Evolutionary conservation across 1,284 basidiomycete genomes (phyloP), one percentile per base, ranked within the genome.

Genomic region (Cryptococcus sp.): DNA sequence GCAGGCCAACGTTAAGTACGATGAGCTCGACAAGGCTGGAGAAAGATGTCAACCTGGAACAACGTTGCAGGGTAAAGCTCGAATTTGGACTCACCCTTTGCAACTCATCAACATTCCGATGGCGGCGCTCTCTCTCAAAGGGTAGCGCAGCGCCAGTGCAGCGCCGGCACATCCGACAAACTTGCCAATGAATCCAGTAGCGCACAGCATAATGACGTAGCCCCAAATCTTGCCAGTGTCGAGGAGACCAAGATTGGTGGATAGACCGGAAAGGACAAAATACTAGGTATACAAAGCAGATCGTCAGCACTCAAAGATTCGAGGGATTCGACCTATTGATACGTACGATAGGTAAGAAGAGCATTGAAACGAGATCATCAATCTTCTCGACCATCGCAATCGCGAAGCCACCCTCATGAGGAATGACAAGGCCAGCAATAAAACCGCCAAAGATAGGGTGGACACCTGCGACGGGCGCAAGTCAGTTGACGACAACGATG

Each of bases 71-170:
- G 34, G n/a, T 11, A 16, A 6, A 22, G 11, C 34, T n/a, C 15
- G 17, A 51, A 5, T 22, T 10, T 25, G 13, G 11, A 77, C 83
- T 61, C 62, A 89, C 86, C 92, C 92, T 80, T 96, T 96, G 81
- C 92, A 96, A 72, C 87, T 87, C 93, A 97, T 95, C 56, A 97
- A 80, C 52, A 88, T 85, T 6, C 93, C 93, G 55, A 95, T 88
- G 1, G 93, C 91, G 20, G 86, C 86, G 11, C 88, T 83, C 76
- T 95, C 93, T 52, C 93, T 83, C 78, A 82, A 81, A 50, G 81
- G 85, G 79, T 91, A 93, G 2, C 88, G 88, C 48, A 81, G 82
- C 0, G 81, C 59, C 63, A 81, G 83, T 3, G 91, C 91, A 0
- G 86, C 82, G 2, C 78, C 72, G 2, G 83, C 85, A 64, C 89